These are phyloP conservation scores for Litchi chinensis DNA, from an alignment of 345 rosid genomes.

Conservation along the genomic window DNA sequence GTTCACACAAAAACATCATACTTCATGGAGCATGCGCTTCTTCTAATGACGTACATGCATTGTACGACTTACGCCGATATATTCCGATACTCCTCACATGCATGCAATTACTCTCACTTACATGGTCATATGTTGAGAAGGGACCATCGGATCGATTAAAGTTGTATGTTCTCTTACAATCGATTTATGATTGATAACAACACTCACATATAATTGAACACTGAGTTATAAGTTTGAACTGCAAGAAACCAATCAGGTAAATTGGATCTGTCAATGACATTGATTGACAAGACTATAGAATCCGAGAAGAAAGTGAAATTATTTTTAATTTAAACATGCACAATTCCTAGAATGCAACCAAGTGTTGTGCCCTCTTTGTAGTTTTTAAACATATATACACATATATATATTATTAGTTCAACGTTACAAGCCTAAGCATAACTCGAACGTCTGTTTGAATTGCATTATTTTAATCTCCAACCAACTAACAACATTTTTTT, in stretches of 20 bases:
- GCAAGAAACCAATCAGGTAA: neutral
- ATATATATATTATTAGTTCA: too few relatives aligned
- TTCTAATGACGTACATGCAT: neutral
- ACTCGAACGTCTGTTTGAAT: neutral
- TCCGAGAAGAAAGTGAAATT: neutral
- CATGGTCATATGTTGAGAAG: neutral
- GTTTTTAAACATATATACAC: neutral
- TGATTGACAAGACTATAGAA: neutral
- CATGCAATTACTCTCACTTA: neutral
- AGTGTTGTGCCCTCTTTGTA: too few relatives aligned
- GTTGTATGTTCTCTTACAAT: neutral
- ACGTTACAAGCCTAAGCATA: neutral
- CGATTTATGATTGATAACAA: neutral
- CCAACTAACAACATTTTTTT: too few relatives aligned
- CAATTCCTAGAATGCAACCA: neutral
- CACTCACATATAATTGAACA: neutral
- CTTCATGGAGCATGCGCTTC: too few relatives aligned
- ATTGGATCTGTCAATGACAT: neutral
- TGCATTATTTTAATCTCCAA: too few relatives aligned
- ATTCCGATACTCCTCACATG: neutral
- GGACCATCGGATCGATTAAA: neutral
- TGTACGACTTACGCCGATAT: neutral
- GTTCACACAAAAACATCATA: too few relatives aligned
- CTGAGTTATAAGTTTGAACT: too few relatives aligned
- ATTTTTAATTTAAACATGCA: neutral